These are phyloP conservation scores for Triadica sebifera DNA, from an alignment of 345 rosid species.

Conservation along the genomic window DNA sequence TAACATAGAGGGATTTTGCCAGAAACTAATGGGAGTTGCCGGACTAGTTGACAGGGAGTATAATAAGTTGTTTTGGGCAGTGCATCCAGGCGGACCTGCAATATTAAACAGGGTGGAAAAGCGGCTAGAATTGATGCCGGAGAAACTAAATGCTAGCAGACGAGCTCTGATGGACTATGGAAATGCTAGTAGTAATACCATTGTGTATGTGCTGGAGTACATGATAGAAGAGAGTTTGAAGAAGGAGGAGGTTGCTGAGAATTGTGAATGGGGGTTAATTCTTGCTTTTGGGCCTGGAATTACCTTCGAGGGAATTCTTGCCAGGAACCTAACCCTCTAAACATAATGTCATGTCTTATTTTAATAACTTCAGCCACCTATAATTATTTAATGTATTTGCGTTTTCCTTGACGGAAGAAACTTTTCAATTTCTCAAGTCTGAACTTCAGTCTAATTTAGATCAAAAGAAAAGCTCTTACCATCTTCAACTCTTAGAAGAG, in stretches of 20 bases:
- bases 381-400: neutral
- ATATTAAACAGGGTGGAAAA: slow-evolving; percentile 84
- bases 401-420: neutral
- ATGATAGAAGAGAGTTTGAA: slow-evolving; percentile 75
- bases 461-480: too few species aligned
- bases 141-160: slow-evolving; percentile 75
- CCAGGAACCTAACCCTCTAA: slow-evolving; percentile 62
- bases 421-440: neutral
- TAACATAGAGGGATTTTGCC: slow-evolving; percentile 75
- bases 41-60: slow-evolving; percentile 52
- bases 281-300: slow-evolving; percentile 97
- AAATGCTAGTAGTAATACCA: slow-evolving; percentile 92
- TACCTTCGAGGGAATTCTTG: slow-evolving; percentile 95
- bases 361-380: neutral
- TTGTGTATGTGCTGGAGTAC: slow-evolving; percentile 86
- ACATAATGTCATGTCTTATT: neutral
- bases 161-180: slow-evolving; percentile 90
- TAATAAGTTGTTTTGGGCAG: slow-evolving; percentile 88
- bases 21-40: slow-evolving; percentile 46
- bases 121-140: slow-evolving; percentile 64
- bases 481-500: too few species aligned
- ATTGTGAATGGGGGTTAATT: slow-evolving; percentile 69
- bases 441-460: too few species aligned
- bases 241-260: slow-evolving; percentile 27
- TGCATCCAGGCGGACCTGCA: slow-evolving; percentile 99